phyloP scores from a whole-genome alignment of 257 asterid genomes.

The Vinca minor region DNA sequence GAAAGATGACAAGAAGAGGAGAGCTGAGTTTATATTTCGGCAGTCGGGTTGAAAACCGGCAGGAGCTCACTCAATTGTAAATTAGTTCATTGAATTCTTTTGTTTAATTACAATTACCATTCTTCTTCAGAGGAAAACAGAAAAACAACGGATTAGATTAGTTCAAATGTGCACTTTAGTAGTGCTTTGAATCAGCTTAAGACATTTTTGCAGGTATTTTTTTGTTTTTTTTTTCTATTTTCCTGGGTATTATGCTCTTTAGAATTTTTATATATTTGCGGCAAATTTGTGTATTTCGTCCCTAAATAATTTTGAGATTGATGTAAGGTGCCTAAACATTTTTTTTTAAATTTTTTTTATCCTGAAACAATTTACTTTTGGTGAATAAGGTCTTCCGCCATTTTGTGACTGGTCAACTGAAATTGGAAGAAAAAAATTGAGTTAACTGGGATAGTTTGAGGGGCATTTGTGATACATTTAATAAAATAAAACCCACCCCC shows the following conservation, averaged over 20 bases:
- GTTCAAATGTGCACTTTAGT: constrained; percentile 41
- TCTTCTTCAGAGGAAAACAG: constrained; percentile 25
- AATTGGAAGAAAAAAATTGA: too few relatives aligned
- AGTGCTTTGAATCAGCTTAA: constrained; percentile 42
- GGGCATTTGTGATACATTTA: too few relatives aligned
- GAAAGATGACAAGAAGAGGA: constrained; percentile 81
- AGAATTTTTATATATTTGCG: constrained; percentile 18
- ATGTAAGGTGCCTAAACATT: too few relatives aligned
- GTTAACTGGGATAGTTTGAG: too few relatives aligned
- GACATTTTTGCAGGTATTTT: constrained; percentile 51
- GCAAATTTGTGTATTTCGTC: too few relatives aligned
- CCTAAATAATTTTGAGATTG: too few relatives aligned
- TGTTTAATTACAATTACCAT: constrained; percentile 22
- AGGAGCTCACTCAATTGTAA: constrained; percentile 83
- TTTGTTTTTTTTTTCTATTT: constrained; percentile 21
- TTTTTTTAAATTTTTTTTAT: too few relatives aligned
- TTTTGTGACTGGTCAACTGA: too few relatives aligned
- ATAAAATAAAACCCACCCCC: too few relatives aligned
- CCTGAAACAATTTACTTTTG: too few relatives aligned
- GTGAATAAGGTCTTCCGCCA: too few relatives aligned
- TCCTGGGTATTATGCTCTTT: not conserved
- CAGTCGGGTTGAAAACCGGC: constrained; percentile 70
- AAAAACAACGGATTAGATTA: constrained; percentile 52
- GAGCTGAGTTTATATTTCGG: constrained; percentile 69
- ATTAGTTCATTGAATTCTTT: constrained; percentile 44